Evolutionary conservation across 2,329 filamentous ascomycete genomes (phyloP), one percentile per base, ranked within the genome.

Genomic region (Stachybotrys elegans): DNA sequence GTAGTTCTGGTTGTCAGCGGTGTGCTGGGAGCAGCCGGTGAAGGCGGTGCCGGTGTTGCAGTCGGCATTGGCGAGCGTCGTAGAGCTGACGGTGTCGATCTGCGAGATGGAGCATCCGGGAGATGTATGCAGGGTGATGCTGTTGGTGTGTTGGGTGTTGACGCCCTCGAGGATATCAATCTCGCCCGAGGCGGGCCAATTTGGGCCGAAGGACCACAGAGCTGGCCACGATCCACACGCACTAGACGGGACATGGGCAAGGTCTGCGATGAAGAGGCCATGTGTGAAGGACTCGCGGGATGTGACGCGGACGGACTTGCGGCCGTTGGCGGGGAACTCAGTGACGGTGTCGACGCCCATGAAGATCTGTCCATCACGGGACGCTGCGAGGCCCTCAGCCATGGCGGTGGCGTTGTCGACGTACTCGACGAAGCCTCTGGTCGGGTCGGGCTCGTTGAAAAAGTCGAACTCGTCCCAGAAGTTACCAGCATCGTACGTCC

Each of bases 151-250:
- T 48, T 81, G 75, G 19, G 71, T 67, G 67, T 88, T 87, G 53
- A 89, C 83, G 29, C 85, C 86, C 67, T 91, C 87, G 53, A 91
- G 79, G 55, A 91, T 85, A 61, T 92, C 87, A 55, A 92, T 86
- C 66, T 91, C 87, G 38, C 86, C 86, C 7, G 71, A 69, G 34
- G 60, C 61, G 2, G 87, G 87, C 87, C 87, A 91, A 57, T 76
- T 65, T n/a, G 73, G 69, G 14, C 85, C 86, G 25, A 88, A 73
- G 42, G 70, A 72, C 78, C 78, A 86, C 61, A 84, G 85, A 13
- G 86, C 86, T 1, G 86, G 86, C 87, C 87, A 92, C 13, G 80
- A 76, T 25, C 86, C 86, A 57, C 86, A 90, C 48, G 72, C 68
- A 34, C 78, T 79, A 17, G 74, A 75, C n/a, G 87, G 87, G 81